These are phyloP conservation scores for Aspergillus kassunensis DNA, from an alignment of 495 filamentous ascomycete genomes.

Conservation along the genomic window DNA sequence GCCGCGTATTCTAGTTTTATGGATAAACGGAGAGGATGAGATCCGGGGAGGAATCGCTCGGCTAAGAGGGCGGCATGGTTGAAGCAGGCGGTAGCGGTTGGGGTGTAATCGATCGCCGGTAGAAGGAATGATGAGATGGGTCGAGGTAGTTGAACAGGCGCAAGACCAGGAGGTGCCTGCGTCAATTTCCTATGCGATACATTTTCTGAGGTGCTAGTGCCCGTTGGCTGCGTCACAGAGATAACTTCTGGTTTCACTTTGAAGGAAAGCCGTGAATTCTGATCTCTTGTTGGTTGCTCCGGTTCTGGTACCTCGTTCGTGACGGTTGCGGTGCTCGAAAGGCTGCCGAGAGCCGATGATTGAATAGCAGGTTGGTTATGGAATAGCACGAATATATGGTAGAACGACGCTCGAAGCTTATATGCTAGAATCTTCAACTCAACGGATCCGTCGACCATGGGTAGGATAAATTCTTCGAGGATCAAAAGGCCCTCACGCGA, in stretches of 20 bases:
- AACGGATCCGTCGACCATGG: conserved; percentile 63
- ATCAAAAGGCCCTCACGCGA: conserved; percentile 86
- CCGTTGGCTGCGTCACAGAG: neutral
- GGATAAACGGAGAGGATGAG: conserved; percentile 83
- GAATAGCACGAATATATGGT: conserved; percentile 95
- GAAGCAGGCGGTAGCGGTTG: conserved; percentile 76
- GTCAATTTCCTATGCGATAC: conserved; percentile 22
- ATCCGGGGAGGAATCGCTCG: conserved; percentile 71
- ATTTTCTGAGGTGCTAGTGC: neutral
- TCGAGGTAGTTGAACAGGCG: conserved; percentile 46
- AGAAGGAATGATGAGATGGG: conserved; percentile 63
- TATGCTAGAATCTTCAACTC: conserved; percentile 83
- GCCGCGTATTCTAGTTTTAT: conserved; percentile 93
- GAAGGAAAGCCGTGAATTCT: conserved; percentile 21
- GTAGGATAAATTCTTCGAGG: conserved; percentile 80
- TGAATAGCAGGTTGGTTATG: conserved; percentile 70
- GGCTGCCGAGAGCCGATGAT: conserved; percentile 38
- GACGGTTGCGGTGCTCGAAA: conserved; percentile 19
- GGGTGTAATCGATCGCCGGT: conserved; percentile 76
- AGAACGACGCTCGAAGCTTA: conserved; percentile 90
- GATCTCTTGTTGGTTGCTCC: conserved; percentile 29
- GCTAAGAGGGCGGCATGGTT: conserved; percentile 71
- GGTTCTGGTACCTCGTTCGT: conserved; percentile 17
- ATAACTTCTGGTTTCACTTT: conserved; percentile 17
- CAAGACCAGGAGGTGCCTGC: conserved; percentile 39